These are phyloP conservation scores for Castanospermum australe DNA, from an alignment of 306 rosid genomes.

Conservation along the genomic window DNA sequence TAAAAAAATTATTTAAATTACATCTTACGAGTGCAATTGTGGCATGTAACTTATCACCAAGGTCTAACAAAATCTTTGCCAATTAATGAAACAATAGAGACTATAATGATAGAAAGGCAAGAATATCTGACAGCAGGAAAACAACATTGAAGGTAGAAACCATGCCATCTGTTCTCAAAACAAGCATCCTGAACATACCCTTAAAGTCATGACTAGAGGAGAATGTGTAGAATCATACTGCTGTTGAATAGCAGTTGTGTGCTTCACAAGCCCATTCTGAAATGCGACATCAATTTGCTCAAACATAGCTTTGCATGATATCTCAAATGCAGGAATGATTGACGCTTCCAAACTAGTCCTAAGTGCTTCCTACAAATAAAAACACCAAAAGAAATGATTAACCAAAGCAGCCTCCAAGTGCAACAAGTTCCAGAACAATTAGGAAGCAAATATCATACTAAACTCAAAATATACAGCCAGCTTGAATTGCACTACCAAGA, in stretches of 20 bases:
- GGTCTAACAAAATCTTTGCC: no score
- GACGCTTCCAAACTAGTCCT: conserved; percentile 63
- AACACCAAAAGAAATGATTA: conserved; percentile 21
- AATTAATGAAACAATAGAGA: background rate
- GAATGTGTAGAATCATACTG: conserved; percentile 70
- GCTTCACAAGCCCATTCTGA: conserved; percentile 58
- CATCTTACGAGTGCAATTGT: conserved; percentile 5
- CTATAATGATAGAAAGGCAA: background rate
- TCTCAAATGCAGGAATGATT: conserved; percentile 63
- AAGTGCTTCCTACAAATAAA: conserved; percentile 58
- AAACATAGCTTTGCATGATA: conserved; percentile 66
- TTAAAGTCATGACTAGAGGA: conserved; percentile 57
- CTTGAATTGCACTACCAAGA: background rate
- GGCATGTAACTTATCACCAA: background rate
- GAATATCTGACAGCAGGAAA: background rate
- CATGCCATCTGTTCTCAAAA: conserved; percentile 16
- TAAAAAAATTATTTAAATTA: background rate
- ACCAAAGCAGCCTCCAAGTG: no score
- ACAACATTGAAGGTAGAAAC: background rate
- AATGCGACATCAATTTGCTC: conserved; percentile 65
- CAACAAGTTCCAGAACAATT: conserved; percentile 11
- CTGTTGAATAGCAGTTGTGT: conserved; percentile 55
- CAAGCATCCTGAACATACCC: conserved; percentile 47
- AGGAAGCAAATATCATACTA: conserved; percentile 1
- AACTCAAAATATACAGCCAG: conserved; percentile 12